phyloP scores from a whole-genome alignment of 306 rosid genomes.

The Dryas drummondii region DNA sequence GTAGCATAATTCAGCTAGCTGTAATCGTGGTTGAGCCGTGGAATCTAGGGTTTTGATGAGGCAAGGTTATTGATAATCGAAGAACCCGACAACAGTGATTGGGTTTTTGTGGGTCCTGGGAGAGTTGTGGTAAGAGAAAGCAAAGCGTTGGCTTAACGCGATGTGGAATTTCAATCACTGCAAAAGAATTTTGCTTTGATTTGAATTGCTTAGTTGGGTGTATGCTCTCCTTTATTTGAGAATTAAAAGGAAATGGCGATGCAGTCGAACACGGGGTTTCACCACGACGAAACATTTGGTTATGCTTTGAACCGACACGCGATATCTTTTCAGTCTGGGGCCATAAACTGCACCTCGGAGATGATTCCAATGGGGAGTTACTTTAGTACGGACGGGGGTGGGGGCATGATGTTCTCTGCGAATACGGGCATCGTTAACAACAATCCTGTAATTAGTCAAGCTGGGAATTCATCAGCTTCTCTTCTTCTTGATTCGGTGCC shows the following conservation, averaged over 20 bases:
- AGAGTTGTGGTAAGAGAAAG: background rate
- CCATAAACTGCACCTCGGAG: constrained; percentile 68
- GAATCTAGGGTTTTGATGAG: constrained; percentile 19
- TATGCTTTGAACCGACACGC: constrained; percentile 69
- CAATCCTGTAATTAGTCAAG: constrained; percentile 60
- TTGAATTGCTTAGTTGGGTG: constrained; percentile 28
- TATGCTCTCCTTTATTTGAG: constrained; percentile 31
- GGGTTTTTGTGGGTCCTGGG: background rate
- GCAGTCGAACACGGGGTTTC: constrained; percentile 79
- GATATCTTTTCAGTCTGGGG: constrained; percentile 80
- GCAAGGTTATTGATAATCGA: background rate
- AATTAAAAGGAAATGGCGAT: constrained; percentile 57
- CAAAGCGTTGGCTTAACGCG: constrained; percentile 13
- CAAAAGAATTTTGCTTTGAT: constrained; percentile 1
- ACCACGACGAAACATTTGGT: constrained; percentile 46
- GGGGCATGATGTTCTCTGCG: constrained; percentile 63
- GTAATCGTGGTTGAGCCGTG: constrained; percentile 1
- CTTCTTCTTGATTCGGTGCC: constrained; percentile 81
- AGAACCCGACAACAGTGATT: background rate
- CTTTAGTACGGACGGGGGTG: constrained; percentile 46
- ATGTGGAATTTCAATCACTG: constrained; percentile 13
- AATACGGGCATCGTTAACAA: constrained; percentile 52
- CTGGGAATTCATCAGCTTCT: constrained; percentile 53
- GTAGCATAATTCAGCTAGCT: background rate
- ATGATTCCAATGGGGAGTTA: constrained; percentile 78